Percentiles rank a stretch among this genome's conserved stretches.
These are phyloP conservation scores for Zymoseptoria tritici DNA, from an alignment of 2,329 filamentous ascomycete species.

Conservation along the genomic window DNA sequence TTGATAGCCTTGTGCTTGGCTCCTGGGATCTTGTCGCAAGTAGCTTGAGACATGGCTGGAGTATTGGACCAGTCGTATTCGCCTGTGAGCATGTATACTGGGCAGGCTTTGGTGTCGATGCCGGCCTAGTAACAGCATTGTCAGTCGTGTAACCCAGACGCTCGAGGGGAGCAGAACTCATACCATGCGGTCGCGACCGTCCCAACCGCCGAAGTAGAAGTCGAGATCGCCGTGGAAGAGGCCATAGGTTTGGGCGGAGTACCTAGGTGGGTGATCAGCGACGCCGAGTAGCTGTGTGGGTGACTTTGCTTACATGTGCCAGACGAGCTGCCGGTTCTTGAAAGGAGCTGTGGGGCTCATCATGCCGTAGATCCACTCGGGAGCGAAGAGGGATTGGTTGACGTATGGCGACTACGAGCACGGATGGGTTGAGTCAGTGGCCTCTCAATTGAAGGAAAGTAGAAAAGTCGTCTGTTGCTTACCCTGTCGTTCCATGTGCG, in stretches of 20 bases:
- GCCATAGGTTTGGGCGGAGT: slow-evolving; percentile 44
- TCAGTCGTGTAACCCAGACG: too few species aligned
- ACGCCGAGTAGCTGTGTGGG: too few species aligned
- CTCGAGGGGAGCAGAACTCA: too few species aligned
- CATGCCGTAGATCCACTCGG: slow-evolving; percentile 45
- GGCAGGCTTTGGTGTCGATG: slow-evolving; percentile 44
- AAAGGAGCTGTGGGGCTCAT: slow-evolving; percentile 41
- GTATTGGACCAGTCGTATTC: slow-evolving; percentile 46
- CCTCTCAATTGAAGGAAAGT: too few species aligned
- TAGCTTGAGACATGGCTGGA: slow-evolving; percentile 40
- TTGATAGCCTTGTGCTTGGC: slow-evolving; percentile 40
- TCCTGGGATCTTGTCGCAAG: slow-evolving; percentile 42
- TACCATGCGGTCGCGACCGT: slow-evolving; percentile 37
- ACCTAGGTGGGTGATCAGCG: slow-evolving; percentile 29
- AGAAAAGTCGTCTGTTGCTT: neutral
- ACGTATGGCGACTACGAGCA: slow-evolving; percentile 41
- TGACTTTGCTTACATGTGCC: neutral
- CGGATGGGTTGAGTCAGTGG: slow-evolving; percentile 18
- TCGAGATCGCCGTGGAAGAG: slow-evolving; percentile 47
- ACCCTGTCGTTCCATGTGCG: slow-evolving; percentile 24
- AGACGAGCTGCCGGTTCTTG: slow-evolving; percentile 40
- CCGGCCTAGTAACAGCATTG: slow-evolving; percentile 19
- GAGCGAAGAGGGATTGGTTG: slow-evolving; percentile 40
- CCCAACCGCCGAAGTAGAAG: slow-evolving; percentile 46
- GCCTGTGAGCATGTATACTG: slow-evolving; percentile 46